phyloP scores from a whole-genome alignment of 805 yeast species.

The Candida maesae region DNA sequence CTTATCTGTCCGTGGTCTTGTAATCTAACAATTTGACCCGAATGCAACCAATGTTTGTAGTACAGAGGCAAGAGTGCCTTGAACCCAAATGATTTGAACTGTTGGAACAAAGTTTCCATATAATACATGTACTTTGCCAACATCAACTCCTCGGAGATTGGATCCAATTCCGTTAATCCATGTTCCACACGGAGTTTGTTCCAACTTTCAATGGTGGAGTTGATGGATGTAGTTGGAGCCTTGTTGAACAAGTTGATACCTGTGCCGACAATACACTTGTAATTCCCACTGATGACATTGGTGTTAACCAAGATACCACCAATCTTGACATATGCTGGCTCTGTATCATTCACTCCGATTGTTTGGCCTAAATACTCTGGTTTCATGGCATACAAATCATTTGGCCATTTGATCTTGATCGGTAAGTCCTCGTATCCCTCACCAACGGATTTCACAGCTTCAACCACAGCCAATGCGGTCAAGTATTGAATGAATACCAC shows the following conservation, averaged over 20 bases:
- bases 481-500: constrained; percentile 86
- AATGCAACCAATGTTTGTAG: constrained; percentile 84
- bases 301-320: constrained; percentile 86
- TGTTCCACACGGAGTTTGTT: constrained; percentile 45
- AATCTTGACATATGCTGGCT: constrained; percentile 68
- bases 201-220: constrained; percentile 58
- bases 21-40: constrained; percentile 67
- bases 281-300: constrained; percentile 54
- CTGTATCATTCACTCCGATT: constrained; percentile 45
- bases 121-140: constrained; percentile 65
- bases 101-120: constrained; percentile 58
- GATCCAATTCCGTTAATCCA: constrained; percentile 32
- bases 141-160: constrained; percentile 41
- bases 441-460: constrained; percentile 60
- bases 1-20: constrained; percentile 46
- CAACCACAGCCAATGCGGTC: constrained; percentile 76
- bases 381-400: constrained; percentile 75
- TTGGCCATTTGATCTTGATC: constrained; percentile 91
- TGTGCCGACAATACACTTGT: constrained; percentile 73
- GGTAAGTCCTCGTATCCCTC: constrained; percentile 74
- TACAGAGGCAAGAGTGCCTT: constrained; percentile 62
- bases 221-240: constrained; percentile 92
- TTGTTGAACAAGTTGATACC: constrained; percentile 81
- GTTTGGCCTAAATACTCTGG: constrained; percentile 53
- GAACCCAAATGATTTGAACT: constrained; percentile 65